Evolutionary conservation across 164 flowering plant genomes (phyloP).

Genomic region (Vitis rotundifolia): DNA sequence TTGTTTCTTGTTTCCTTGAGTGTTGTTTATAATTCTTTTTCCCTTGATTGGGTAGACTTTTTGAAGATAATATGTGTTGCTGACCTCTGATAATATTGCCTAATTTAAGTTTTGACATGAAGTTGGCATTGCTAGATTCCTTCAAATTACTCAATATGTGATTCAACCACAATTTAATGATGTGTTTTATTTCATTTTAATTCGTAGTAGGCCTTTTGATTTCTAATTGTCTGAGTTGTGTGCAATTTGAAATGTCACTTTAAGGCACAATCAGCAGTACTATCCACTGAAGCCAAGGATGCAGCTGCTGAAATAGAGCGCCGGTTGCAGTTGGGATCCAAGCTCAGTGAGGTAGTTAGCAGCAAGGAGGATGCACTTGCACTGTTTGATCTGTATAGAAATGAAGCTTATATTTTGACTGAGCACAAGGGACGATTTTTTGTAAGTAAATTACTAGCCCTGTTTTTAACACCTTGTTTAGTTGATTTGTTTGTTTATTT

Average conservation of each 20-base stretch:
- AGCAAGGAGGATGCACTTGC: constrained; percentile 71
- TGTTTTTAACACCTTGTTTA: background rate
- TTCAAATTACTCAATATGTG: too few relatives aligned
- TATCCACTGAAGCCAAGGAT: constrained; percentile 74
- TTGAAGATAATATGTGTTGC: background rate
- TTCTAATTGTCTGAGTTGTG: background rate
- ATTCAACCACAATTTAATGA: background rate
- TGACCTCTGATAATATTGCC: too few relatives aligned
- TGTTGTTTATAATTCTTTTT: background rate
- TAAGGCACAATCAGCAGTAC: constrained; percentile 44
- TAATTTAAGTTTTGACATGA: too few relatives aligned
- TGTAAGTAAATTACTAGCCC: constrained; percentile 44
- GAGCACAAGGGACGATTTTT: constrained; percentile 72
- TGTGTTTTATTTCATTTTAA: background rate
- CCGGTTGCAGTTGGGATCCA: constrained; percentile 75
- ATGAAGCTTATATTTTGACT: constrained; percentile 75
- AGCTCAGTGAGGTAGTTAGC: constrained; percentile 65
- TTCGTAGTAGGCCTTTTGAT: too few relatives aligned
- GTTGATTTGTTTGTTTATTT: background rate
- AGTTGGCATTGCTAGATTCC: too few relatives aligned
- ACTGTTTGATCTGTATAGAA: constrained; percentile 60
- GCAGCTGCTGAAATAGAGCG: constrained; percentile 78
- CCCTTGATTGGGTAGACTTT: background rate
- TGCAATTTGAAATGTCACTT: background rate
- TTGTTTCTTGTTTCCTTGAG: constrained; percentile 1